Evolutionary conservation across 202 grass and related monocot species (phyloP).

Genomic region (Hordeum pubiflorum): DNA sequence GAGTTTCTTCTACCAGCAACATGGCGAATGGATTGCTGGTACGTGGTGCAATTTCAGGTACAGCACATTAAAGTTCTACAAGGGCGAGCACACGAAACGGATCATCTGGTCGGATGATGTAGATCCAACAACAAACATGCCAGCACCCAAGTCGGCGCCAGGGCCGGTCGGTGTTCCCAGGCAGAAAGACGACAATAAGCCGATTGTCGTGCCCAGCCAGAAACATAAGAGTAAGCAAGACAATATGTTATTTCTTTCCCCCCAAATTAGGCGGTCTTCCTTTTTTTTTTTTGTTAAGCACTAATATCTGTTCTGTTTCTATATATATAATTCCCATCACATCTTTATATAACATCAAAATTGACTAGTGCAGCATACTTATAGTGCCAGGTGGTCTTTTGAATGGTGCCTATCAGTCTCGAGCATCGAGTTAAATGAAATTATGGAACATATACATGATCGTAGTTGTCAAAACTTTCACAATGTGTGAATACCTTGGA

Average conservation of each 20-base stretch:
- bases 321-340: too few species aligned
- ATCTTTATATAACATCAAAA: too few species aligned
- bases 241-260: not conserved
- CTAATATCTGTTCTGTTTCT: too few species aligned
- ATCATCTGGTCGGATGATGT: not conserved
- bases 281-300: too few species aligned
- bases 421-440: too few species aligned
- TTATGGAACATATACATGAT: too few species aligned
- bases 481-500: too few species aligned
- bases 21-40: slow-evolving; percentile 13
- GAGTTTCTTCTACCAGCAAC: not conserved
- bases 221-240: not conserved
- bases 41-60: slow-evolving; percentile 34
- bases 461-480: too few species aligned
- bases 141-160: not conserved
- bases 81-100: not conserved
- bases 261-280: not conserved
- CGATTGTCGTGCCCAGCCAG: not conserved
- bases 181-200: too few species aligned
- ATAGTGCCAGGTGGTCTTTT: too few species aligned
- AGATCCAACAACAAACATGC: not conserved
- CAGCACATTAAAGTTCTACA: slow-evolving; percentile 15
- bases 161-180: not conserved
- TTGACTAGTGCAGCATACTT: too few species aligned
- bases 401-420: too few species aligned